Conservation (phyloP, 1,139 yeast genomes). For the Taphrina pruni region DNA sequence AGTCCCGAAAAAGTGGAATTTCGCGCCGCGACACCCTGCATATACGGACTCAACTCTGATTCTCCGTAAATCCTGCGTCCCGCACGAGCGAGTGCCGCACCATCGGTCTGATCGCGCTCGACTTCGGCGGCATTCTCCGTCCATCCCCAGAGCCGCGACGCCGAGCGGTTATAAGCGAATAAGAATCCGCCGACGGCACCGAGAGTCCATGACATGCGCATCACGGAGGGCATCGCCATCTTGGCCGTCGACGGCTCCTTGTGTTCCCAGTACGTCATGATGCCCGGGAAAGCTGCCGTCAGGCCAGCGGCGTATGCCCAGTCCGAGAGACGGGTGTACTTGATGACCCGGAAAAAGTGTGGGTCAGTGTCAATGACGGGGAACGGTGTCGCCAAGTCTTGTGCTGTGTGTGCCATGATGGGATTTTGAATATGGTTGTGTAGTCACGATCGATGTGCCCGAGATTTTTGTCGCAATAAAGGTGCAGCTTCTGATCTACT, state of each 20-base stretch:
- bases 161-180: constrained; percentile 61
- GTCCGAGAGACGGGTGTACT: constrained; percentile 74
- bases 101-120: constrained; percentile 72
- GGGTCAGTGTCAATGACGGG: constrained; percentile 77
- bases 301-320: constrained; percentile 67
- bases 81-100: constrained; percentile 68
- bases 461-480: no score
- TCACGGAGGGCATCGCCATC: constrained; percentile 25
- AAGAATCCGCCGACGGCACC: constrained; percentile 77
- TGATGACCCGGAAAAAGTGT: constrained; percentile 70
- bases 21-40: constrained; percentile 78
- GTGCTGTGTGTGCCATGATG: constrained; percentile 39
- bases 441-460: no score
- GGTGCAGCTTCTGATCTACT: no score
- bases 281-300: constrained; percentile 62
- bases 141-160: constrained; percentile 74
- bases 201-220: constrained; percentile 52
- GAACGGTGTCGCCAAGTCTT: constrained; percentile 34
- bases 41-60: constrained; percentile 63
- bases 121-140: constrained; percentile 77
- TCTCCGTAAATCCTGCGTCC: constrained; percentile 72
- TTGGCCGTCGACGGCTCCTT: constrained; percentile 58
- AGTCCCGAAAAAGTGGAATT: constrained; percentile 77
- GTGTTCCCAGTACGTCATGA: constrained; percentile 60
- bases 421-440: no score